Conservation (phyloP, 2,329 filamentous ascomycete species). For the Albifimbria verrucaria region DNA sequence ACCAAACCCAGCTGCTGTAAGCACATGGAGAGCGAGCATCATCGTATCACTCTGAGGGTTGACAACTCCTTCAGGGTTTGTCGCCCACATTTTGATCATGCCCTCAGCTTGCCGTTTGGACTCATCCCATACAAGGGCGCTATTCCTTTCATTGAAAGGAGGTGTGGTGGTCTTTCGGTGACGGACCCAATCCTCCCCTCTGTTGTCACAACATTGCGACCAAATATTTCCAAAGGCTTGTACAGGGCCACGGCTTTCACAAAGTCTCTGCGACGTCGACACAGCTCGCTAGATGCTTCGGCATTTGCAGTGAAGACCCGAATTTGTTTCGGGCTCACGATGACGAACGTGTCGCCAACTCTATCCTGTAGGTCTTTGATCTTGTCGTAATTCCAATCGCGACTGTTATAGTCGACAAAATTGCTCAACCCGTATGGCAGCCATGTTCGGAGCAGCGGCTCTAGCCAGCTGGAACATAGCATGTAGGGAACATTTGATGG, state of each 20-base stretch:
- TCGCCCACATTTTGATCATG: no score
- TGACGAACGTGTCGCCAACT: slow-evolving; percentile 17
- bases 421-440: slow-evolving; percentile 10
- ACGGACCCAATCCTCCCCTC: slow-evolving; percentile 17
- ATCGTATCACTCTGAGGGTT: no score
- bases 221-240: slow-evolving; percentile 17
- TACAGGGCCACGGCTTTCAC: slow-evolving; percentile 15
- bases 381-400: slow-evolving; percentile 18
- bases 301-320: slow-evolving; percentile 15
- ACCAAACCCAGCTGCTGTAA: no score
- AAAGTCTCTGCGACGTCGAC: slow-evolving; percentile 14
- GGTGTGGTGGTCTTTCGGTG: slow-evolving; percentile 15
- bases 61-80: no score
- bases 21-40: no score
- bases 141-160: no score
- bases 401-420: slow-evolving; percentile 18
- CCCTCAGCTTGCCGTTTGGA: no score
- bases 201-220: slow-evolving; percentile 15
- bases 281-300: slow-evolving; percentile 13
- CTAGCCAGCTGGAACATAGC: slow-evolving; percentile 10
- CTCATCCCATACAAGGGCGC: no score
- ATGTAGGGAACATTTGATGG: slow-evolving; percentile 15
- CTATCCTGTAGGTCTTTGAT: slow-evolving; percentile 14
- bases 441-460: slow-evolving; percentile 8
- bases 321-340: slow-evolving; percentile 16